Percentiles rank a stretch among this genome's conserved stretches.
These are phyloP conservation scores for Eragrostis tef DNA, from an alignment of 202 grass and related monocot species.

Conservation along the genomic window DNA sequence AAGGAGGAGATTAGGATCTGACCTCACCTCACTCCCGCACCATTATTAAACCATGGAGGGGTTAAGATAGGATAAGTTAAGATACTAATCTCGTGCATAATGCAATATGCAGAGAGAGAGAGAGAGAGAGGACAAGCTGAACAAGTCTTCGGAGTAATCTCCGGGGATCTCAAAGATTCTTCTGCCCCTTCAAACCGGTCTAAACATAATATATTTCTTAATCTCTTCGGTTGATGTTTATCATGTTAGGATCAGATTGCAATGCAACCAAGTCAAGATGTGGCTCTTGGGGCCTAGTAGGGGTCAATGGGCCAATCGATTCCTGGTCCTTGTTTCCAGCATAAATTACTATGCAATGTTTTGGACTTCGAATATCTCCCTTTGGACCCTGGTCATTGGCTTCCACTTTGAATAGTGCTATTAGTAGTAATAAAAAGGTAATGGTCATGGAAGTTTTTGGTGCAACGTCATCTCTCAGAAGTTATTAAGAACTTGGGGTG, in stretches of 20 bases:
- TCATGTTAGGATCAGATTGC: slow-evolving; percentile 19
- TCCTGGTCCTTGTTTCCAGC: slow-evolving; percentile 27
- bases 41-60: slow-evolving; percentile 34
- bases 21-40: slow-evolving; percentile 3
- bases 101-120: too few species aligned
- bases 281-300: slow-evolving; percentile 40
- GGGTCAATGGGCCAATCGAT: slow-evolving; percentile 27
- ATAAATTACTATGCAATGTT: slow-evolving; percentile 9
- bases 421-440: too few species aligned
- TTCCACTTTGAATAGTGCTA: not conserved
- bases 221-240: not conserved
- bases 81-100: slow-evolving; percentile 43
- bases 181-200: slow-evolving; percentile 1
- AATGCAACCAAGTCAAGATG: slow-evolving; percentile 36
- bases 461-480: not conserved
- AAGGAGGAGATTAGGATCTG: slow-evolving; percentile 38
- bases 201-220: not conserved
- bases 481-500: not conserved
- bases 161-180: slow-evolving; percentile 52
- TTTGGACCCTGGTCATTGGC: slow-evolving; percentile 37
- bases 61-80: slow-evolving; percentile 48
- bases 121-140: too few species aligned
- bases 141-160: slow-evolving; percentile 38
- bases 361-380: slow-evolving; percentile 22
- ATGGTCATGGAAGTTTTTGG: not conserved